These are phyloP conservation scores for Ogataea ganodermae DNA, from an alignment of 805 yeast genomes.

Conservation along the genomic window DNA sequence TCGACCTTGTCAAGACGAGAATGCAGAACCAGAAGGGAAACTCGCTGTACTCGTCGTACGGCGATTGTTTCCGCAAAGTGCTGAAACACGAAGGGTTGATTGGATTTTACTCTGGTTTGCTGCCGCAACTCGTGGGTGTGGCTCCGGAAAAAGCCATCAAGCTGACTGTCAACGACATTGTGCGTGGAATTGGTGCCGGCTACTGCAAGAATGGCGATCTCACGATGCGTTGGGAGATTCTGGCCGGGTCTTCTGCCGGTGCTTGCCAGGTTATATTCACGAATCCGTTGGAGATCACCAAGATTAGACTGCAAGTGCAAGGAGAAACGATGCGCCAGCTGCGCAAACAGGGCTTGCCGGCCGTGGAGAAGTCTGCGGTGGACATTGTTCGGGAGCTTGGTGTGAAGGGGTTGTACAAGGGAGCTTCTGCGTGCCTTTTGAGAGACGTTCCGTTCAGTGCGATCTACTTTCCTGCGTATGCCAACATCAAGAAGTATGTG, in stretches of 20 bases:
- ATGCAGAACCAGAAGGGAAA: slow-evolving; percentile 92
- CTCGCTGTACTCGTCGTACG: slow-evolving; percentile 71
- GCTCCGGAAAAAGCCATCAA: slow-evolving; percentile 99
- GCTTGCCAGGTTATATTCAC: slow-evolving; percentile 96
- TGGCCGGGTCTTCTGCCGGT: slow-evolving; percentile 94
- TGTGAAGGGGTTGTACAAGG: slow-evolving; percentile 82
- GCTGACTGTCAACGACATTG: slow-evolving; percentile 87
- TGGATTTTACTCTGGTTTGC: slow-evolving; percentile 90
- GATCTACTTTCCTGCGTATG: slow-evolving; percentile 95
- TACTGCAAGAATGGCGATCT: slow-evolving; percentile 51
- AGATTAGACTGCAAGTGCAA: slow-evolving; percentile 91
- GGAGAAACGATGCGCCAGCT: slow-evolving; percentile 60
- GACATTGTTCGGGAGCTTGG: slow-evolving; percentile 80
- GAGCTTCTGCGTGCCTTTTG: slow-evolving; percentile 85
- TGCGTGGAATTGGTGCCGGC: slow-evolving; percentile 67
- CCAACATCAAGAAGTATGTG: slow-evolving; percentile 80
- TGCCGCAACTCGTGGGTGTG: slow-evolving; percentile 94
- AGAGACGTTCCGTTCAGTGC: slow-evolving; percentile 98
- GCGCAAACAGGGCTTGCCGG: slow-evolving; percentile 30
- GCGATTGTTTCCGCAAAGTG: slow-evolving; percentile 84
- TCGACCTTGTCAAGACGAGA: slow-evolving; percentile 92
- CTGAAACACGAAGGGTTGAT: slow-evolving; percentile 72
- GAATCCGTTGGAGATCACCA: slow-evolving; percentile 93
- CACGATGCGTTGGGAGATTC: slow-evolving; percentile 62
- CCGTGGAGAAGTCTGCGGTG: slow-evolving; percentile 56